phyloP scores from a whole-genome alignment of 2,329 filamentous ascomycete genomes.

The Penicillium hesseltinei region DNA sequence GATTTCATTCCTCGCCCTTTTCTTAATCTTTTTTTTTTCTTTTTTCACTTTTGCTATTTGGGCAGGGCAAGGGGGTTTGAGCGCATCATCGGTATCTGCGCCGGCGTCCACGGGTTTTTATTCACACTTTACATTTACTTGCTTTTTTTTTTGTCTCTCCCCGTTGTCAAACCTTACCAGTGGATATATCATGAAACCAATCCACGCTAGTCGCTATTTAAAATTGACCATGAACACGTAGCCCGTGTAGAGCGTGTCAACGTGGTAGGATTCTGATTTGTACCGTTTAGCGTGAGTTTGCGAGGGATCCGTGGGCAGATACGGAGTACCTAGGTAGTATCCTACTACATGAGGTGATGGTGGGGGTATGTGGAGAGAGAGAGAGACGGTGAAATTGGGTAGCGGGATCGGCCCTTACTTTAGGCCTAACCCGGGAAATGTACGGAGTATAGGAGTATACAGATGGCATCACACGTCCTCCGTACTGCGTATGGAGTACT shows the following conservation, averaged over 20 bases:
- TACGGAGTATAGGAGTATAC: background rate
- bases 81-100: constrained; percentile 21
- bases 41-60: constrained; percentile 12
- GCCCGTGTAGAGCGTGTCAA: constrained; percentile 2
- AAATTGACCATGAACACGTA: constrained; percentile 18
- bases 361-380: background rate
- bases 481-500: background rate
- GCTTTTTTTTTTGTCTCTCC: background rate
- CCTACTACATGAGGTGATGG: background rate
- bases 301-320: background rate
- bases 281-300: background rate
- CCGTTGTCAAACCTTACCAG: background rate
- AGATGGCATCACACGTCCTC: background rate
- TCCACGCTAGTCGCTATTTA: constrained; percentile 6
- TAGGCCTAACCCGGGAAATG: constrained; percentile 1
- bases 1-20: background rate
- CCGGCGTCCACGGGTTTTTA: constrained; percentile 10
- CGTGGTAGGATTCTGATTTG: constrained; percentile 8
- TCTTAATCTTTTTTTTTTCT: constrained; percentile 3
- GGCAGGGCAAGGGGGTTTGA: constrained; percentile 20
- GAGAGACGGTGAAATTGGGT: constrained; percentile 7
- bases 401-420: constrained; percentile 9
- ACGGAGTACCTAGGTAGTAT: background rate
- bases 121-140: background rate
- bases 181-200: constrained; percentile 8